Percentiles rank a stretch among this genome's conserved stretches.
These are phyloP conservation scores for Lithospermum erythrorhizon DNA, from an alignment of 257 asterid species.

Conservation along the genomic window DNA sequence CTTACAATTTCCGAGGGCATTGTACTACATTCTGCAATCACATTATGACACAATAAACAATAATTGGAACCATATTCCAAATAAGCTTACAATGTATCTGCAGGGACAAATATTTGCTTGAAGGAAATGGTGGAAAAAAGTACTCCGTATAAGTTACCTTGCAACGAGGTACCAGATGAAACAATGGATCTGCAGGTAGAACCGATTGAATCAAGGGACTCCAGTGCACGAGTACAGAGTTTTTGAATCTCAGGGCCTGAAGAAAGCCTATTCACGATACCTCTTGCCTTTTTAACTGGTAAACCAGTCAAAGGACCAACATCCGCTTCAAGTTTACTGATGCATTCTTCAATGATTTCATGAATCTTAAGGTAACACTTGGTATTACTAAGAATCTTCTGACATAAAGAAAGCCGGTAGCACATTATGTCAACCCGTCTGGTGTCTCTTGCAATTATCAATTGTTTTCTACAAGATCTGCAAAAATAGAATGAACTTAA, in stretches of 20 bases:
- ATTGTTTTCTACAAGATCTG: conserved; percentile 86
- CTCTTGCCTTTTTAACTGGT: conserved; percentile 90
- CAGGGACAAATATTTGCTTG: not conserved
- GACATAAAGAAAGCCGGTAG: conserved; percentile 78
- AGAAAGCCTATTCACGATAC: conserved; percentile 90
- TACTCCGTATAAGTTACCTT: conserved; percentile 10
- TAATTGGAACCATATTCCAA: not conserved
- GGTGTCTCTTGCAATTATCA: conserved; percentile 71
- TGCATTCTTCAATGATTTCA: conserved; percentile 49
- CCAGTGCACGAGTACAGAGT: conserved; percentile 59
- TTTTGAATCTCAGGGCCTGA: conserved; percentile 78
- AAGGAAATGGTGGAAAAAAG: not conserved
- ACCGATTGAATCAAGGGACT: conserved; percentile 44
- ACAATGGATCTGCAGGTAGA: conserved; percentile 28
- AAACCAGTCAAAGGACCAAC: conserved; percentile 88
- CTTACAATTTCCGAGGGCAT: conserved; percentile 34
- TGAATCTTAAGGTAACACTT: conserved; percentile 36
- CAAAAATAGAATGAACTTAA: conserved; percentile 9
- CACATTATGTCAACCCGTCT: conserved; percentile 88
- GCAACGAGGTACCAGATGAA: conserved; percentile 28
- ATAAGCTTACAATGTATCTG: too few species aligned
- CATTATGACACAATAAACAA: conserved; percentile 9
- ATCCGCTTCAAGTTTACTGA: conserved; percentile 61
- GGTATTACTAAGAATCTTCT: conserved; percentile 63
- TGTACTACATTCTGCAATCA: conserved; percentile 29